Conservation (phyloP, 805 yeast species). For the Saturnispora dispora region DNA sequence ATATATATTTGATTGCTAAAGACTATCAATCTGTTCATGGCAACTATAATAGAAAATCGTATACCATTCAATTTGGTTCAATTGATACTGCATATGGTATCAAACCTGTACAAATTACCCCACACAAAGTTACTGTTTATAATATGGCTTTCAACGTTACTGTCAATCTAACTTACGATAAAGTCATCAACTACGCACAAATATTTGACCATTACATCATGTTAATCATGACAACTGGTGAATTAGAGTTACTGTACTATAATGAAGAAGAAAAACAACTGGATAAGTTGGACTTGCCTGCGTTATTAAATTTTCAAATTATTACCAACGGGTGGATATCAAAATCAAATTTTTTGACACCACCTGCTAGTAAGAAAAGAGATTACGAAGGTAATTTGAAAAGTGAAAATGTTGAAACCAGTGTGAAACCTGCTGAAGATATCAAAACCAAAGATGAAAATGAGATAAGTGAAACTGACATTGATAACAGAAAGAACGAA, state of each 20-base stretch:
- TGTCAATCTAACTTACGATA: conserved; percentile 43
- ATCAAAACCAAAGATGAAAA: conserved; percentile 4
- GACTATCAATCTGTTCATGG: conserved; percentile 53
- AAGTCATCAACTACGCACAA: conserved; percentile 55
- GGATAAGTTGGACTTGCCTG: conserved; percentile 27
- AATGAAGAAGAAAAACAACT: conserved; percentile 16
- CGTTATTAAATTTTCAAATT: conserved; percentile 31
- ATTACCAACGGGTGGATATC: conserved; percentile 64
- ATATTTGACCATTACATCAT: conserved; percentile 55
- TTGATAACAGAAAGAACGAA: conserved; percentile 4
- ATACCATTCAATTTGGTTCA: conserved; percentile 61
- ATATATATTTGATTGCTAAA: conserved; percentile 54
- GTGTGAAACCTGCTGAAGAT: neutral
- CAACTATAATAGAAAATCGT: conserved; percentile 53
- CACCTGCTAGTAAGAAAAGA: conserved; percentile 29
- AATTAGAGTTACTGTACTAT: conserved; percentile 48
- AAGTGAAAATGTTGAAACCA: conserved; percentile 14
- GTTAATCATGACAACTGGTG: conserved; percentile 61
- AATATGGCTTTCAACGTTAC: conserved; percentile 50
- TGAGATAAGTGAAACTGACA: neutral
- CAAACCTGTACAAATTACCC: conserved; percentile 66
- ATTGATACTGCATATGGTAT: conserved; percentile 29
- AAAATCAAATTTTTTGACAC: conserved; percentile 36
- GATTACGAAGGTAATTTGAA: conserved; percentile 17
- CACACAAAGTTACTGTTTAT: conserved; percentile 53